Percentiles rank a stretch among this genome's conserved stretches.
Evolutionary conservation across 495 filamentous ascomycete species (phyloP).

Genomic region (Astrothelium subdiscretum): DNA sequence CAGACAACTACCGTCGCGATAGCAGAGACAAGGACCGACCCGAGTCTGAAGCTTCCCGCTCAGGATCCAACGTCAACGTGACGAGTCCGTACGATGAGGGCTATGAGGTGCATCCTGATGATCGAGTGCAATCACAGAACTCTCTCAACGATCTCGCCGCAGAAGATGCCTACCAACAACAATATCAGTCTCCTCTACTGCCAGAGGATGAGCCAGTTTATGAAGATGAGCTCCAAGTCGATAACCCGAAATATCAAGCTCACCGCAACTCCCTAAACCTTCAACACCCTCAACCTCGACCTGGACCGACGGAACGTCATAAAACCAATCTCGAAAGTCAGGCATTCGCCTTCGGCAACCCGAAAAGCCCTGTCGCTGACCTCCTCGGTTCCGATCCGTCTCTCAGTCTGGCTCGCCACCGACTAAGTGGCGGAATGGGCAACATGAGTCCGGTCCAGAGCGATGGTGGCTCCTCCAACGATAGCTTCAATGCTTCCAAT

Average conservation of each 20-base stretch:
- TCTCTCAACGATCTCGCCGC: slow-evolving; percentile 50
- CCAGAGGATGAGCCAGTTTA: neutral
- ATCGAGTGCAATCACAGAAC: slow-evolving; percentile 56
- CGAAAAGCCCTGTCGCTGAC: slow-evolving; percentile 14
- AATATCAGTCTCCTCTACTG: slow-evolving; percentile 10
- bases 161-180: slow-evolving; percentile 7
- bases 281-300: slow-evolving; percentile 81
- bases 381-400: slow-evolving; percentile 15
- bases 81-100: slow-evolving; percentile 43
- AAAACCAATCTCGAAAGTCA: slow-evolving; percentile 69
- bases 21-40: slow-evolving; percentile 39
- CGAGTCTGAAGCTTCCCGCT: slow-evolving; percentile 45
- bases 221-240: slow-evolving; percentile 38
- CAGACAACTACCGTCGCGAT: slow-evolving; percentile 35
- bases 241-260: slow-evolving; percentile 82
- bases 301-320: slow-evolving; percentile 69
- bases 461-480: slow-evolving; percentile 8
- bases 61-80: slow-evolving; percentile 51
- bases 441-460: slow-evolving; percentile 17
- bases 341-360: slow-evolving; percentile 54
- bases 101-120: slow-evolving; percentile 55
- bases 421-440: slow-evolving; percentile 21
- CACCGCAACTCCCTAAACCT: slow-evolving; percentile 82
- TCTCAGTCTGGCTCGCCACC: slow-evolving; percentile 35
- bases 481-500: neutral